phyloP scores from a whole-genome alignment of 768 basidiomycete genomes.

The Agaricus blazei region DNA sequence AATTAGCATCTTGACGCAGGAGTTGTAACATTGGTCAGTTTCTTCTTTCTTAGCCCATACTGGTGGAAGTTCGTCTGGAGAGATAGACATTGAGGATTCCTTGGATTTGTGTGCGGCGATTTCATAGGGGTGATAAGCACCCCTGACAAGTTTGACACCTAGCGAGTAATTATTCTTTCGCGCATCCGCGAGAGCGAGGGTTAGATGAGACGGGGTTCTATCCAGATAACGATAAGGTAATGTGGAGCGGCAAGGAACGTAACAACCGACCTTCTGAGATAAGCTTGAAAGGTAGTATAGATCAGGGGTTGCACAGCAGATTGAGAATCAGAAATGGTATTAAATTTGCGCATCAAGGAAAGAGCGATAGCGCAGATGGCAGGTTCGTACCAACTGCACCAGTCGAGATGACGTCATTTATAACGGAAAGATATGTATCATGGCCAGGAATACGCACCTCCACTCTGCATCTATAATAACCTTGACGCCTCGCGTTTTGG shows the following conservation, averaged over 20 bases:
- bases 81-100: constrained; percentile 39
- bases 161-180: constrained; percentile 62
- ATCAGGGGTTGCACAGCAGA: constrained; percentile 51
- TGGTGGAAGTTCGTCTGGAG: constrained; percentile 53
- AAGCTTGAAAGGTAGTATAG: constrained; percentile 88
- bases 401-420: background rate
- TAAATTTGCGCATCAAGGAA: constrained; percentile 74
- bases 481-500: constrained; percentile 55
- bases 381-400: constrained; percentile 61
- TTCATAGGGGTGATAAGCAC: constrained; percentile 87
- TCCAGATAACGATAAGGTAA: background rate
- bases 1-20: constrained; percentile 54
- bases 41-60: constrained; percentile 66
- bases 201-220: constrained; percentile 69
- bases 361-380: constrained; percentile 80
- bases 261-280: constrained; percentile 61
- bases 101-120: constrained; percentile 38
- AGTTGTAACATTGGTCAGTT: constrained; percentile 73
- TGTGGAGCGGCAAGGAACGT: background rate
- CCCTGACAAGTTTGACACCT: constrained; percentile 90
- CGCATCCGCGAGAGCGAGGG: constrained; percentile 61
- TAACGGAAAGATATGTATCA: background rate
- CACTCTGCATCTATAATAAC: constrained; percentile 87
- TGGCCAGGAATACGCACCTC: constrained; percentile 33
- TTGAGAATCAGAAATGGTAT: constrained; percentile 31